Conservation (phyloP, 352 stramenopile species). For the Phytophthora sojae region DNA sequence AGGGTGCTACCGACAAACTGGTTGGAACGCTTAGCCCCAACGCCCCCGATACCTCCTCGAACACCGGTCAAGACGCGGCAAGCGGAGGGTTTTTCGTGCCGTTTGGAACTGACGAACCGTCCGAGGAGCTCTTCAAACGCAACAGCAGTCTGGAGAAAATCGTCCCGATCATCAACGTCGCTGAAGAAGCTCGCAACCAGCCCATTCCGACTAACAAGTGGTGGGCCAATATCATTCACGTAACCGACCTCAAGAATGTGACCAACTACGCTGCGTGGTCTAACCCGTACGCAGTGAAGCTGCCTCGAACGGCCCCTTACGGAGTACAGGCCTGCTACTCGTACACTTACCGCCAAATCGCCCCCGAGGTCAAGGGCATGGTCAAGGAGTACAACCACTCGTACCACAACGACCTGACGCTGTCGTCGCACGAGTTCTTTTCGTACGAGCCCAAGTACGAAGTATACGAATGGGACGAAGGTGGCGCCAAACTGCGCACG, state of each 20-base stretch:
- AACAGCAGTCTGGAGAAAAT: slow-evolving; percentile 53
- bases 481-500: slow-evolving; percentile 68
- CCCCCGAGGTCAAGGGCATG: slow-evolving; percentile 48
- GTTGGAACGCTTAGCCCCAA: slow-evolving; percentile 19
- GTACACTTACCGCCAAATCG: slow-evolving; percentile 63
- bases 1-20: slow-evolving; percentile 18
- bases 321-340: slow-evolving; percentile 70
- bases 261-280: slow-evolving; percentile 62
- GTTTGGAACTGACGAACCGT: slow-evolving; percentile 51
- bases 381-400: slow-evolving; percentile 72
- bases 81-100: slow-evolving; percentile 39
- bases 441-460: slow-evolving; percentile 59
- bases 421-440: slow-evolving; percentile 68
- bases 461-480: slow-evolving; percentile 70
- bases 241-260: slow-evolving; percentile 47
- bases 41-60: not conserved
- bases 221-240: slow-evolving; percentile 83
- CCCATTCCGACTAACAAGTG: slow-evolving; percentile 87
- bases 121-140: slow-evolving; percentile 52
- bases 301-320: slow-evolving; percentile 53
- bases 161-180: slow-evolving; percentile 71
- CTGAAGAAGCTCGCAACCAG: slow-evolving; percentile 50
- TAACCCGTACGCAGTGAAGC: slow-evolving; percentile 75
- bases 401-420: slow-evolving; percentile 71
- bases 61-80: slow-evolving; percentile 8